These are phyloP conservation scores for Sonneratia alba DNA, from an alignment of 345 rosid species.

Conservation along the genomic window DNA sequence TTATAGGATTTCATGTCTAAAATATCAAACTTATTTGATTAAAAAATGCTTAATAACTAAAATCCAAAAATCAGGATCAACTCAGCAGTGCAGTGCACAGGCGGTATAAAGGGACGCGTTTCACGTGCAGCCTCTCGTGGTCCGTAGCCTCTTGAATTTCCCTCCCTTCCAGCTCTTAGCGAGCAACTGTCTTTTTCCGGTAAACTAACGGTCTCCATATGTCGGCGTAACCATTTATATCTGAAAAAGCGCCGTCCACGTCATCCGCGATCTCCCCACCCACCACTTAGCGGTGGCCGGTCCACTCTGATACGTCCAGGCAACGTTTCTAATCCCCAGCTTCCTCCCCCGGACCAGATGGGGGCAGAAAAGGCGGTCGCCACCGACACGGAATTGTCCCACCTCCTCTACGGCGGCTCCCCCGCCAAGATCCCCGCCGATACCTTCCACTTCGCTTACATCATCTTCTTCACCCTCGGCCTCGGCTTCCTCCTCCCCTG, in stretches of 20 bases:
- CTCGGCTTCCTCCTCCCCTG: constrained; percentile 90
- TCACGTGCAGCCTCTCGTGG: too few relatives aligned
- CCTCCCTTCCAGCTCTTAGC: too few relatives aligned
- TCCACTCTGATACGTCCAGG: background rate
- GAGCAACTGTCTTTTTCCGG: too few relatives aligned
- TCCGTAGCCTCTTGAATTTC: too few relatives aligned
- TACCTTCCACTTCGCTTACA: constrained; percentile 66
- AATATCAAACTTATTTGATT: too few relatives aligned
- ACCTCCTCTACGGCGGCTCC: constrained; percentile 23
- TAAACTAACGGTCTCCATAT: too few relatives aligned
- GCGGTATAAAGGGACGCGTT: too few relatives aligned
- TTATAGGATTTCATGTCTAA: too few relatives aligned
- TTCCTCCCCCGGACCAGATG: background rate
- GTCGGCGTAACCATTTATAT: too few relatives aligned
- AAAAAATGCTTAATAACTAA: too few relatives aligned
- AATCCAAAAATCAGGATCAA: too few relatives aligned
- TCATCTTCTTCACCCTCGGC: constrained; percentile 77
- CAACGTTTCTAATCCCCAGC: background rate
- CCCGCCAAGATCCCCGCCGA: constrained; percentile 42
- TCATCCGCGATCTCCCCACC: background rate
- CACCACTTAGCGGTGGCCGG: background rate
- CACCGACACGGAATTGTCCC: constrained; percentile 44
- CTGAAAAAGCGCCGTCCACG: background rate
- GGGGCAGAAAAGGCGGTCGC: constrained; percentile 7
- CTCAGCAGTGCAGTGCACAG: too few relatives aligned